Evolutionary conservation across 257 asterid genomes (phyloP), one percentile per base, ranked within the genome.

Genomic region (Nicotiana paniculata): DNA sequence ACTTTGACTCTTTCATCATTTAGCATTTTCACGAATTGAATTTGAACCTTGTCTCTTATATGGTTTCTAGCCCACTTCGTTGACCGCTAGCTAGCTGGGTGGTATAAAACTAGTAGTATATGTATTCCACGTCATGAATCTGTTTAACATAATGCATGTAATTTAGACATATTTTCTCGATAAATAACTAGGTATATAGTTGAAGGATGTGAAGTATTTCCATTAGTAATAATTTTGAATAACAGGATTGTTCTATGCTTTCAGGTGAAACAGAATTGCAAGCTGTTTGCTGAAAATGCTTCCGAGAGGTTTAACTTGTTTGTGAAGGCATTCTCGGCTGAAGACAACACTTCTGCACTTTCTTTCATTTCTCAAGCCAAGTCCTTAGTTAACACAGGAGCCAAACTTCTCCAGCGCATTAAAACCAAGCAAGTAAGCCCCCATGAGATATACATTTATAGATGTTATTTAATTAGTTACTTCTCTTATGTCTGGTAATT

Each of bases 201-300:
- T 53, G 39, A 46, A 37, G 24, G 26, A 18, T 24, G 37, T 62
- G 24, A 15, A 59, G 21, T 58, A 59, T 12, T 63, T 59, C 46
- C 10, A 24, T 46, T 26, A 48, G 21, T 17, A 51, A 46, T 74
- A 4, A 72, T 74, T 74, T 74, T 24, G 54, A 24, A 28, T 55
- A 15, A 53, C 11, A 9, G 30, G 9, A 68, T 66, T 37, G 32
- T 21, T 84, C 13, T 69, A 37, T 77, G 6, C 11, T 82, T 84
- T 79, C 88, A 95, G 98, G 97, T 95, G 85, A 93, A 77, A 63
- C 84, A 86, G 77, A 91, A 90, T 37, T 89, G 92, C 92, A 91
- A 85, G 79, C 72, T 88, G 26, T 93, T 88, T 61, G 75, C 84
- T 3, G 89, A 89, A 82, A 93, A 89, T 86, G 96, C 95, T 70